Conservation (phyloP, 805 yeast genomes). For the Schizosaccharomyces octosporus region DNA sequence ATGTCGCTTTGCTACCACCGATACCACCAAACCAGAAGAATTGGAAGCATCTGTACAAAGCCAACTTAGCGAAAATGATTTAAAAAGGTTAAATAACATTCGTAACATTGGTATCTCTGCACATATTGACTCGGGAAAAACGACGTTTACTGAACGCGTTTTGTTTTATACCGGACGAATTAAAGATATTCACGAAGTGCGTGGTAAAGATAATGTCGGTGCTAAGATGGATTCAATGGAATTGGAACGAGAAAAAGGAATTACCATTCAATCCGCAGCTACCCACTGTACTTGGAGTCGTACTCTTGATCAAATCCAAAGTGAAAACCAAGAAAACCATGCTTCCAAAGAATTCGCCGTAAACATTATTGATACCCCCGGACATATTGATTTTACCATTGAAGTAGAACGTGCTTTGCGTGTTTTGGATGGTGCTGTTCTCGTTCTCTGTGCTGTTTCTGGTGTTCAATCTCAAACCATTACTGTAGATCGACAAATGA, state of each 20-base stretch:
- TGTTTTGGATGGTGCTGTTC: slow-evolving; percentile 92
- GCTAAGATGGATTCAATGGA: slow-evolving; percentile 99
- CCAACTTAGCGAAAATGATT: slow-evolving; percentile 13
- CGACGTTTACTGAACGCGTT: slow-evolving; percentile 94
- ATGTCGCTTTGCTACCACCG: neutral
- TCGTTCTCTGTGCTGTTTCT: slow-evolving; percentile 93
- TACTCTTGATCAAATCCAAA: slow-evolving; percentile 4
- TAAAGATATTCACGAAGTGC: slow-evolving; percentile 72
- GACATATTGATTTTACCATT: slow-evolving; percentile 94
- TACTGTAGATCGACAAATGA: slow-evolving; percentile 96
- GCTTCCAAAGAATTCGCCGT: slow-evolving; percentile 48
- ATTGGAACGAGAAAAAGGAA: slow-evolving; percentile 92
- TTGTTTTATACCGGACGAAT: slow-evolving; percentile 89
- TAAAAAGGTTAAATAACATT: slow-evolving; percentile 28
- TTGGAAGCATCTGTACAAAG: neutral
- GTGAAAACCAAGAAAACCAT: slow-evolving; percentile 11
- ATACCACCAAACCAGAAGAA: neutral
- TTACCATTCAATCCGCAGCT: slow-evolving; percentile 95
- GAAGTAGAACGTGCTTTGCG: slow-evolving; percentile 97
- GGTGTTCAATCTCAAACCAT: slow-evolving; percentile 98
- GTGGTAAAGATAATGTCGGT: slow-evolving; percentile 94
- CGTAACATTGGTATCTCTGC: slow-evolving; percentile 95
- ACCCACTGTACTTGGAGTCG: slow-evolving; percentile 93
- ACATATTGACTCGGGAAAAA: slow-evolving; percentile 93
- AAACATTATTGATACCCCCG: slow-evolving; percentile 93